Evolutionary conservation across 1,284 basidiomycete species (phyloP), one percentile per base, ranked within the genome.

Genomic region (Trichosporon sp.): DNA sequence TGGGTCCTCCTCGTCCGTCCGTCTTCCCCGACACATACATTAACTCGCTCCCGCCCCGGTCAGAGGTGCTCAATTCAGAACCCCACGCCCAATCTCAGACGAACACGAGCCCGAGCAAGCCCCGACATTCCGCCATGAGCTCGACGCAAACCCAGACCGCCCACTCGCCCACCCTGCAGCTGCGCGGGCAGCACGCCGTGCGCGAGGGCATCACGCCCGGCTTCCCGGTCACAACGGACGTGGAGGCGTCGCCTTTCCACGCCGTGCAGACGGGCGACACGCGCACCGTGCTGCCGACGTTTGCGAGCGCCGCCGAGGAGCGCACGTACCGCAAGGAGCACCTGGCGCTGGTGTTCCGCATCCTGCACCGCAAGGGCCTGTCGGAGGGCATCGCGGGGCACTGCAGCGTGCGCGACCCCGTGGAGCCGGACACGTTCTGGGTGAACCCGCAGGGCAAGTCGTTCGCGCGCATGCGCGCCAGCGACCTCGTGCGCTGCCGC

Each of bases 381-480:
- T 75, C 77, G 12, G 80, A 81, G 67, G 80, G 80, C 6, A 75
- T 81, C 29, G 76, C 77, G 13, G 80, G 80, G 2, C 80, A 81
- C 73, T 80, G 78, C 71, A 73, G 70, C 21, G 75, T 76, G 2
- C 74, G 78, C 38, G 78, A 80, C 67, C 78, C 78, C 21, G 72
- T 81, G 34, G 76, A 81, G 58, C 78, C 80, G 3, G 68, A 76
- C 51, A 77, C 78, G 12, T 81, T 80, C 74, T 81, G 78, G 78
- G 78, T 81, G 21, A 80, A 80, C 70, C 77, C 78, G 11, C 76
- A 79, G 51, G 78, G 77, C 53, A 76, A 76, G 68, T 75, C 74
- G 3, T 80, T 80, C 68, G 75, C 74, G 15, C 70, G 72, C n/a
- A 80, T 80, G 78, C 72, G 74, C 23, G 65, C 68, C 27, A 75